Evolutionary conservation across 2,329 filamentous ascomycete genomes (phyloP).

Genomic region (Chaetomiaceae sp.): DNA sequence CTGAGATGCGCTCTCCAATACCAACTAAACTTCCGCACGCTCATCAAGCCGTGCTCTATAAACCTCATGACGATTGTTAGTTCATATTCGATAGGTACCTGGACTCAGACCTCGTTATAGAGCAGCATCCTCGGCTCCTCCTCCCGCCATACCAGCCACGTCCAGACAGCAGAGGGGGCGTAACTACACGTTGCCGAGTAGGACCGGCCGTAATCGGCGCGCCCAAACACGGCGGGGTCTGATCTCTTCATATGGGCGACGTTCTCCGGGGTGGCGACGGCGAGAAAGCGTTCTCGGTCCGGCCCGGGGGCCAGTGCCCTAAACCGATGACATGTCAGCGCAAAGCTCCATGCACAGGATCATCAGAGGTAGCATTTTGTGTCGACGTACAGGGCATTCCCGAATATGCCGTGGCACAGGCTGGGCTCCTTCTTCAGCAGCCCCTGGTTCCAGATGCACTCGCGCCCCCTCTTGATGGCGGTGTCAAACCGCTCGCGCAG

Average conservation of each 20-base stretch:
- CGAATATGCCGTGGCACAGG: constrained; percentile 55
- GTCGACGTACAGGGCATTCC: constrained; percentile 50
- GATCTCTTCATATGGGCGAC: constrained; percentile 37
- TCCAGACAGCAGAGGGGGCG: constrained; percentile 26
- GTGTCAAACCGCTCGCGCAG: constrained; percentile 45
- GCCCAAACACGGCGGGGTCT: constrained; percentile 22
- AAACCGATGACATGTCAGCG: too few relatives aligned
- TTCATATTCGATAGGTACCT: too few relatives aligned
- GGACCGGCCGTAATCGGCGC: constrained; percentile 27
- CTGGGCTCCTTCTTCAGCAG: constrained; percentile 57
- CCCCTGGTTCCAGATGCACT: constrained; percentile 48
- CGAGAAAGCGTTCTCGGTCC: constrained; percentile 47
- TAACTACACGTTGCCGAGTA: constrained; percentile 28
- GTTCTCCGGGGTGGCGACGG: constrained; percentile 50
- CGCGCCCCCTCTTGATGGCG: constrained; percentile 43
- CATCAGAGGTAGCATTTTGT: too few relatives aligned
- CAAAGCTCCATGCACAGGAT: too few relatives aligned
- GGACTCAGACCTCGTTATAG: constrained; percentile 28
- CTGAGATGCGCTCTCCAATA: too few relatives aligned
- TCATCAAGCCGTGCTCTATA: too few relatives aligned
- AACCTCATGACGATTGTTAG: too few relatives aligned
- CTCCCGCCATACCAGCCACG: constrained; percentile 24
- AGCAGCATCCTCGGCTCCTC: constrained; percentile 22
- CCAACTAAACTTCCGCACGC: too few relatives aligned
- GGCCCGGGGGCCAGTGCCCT: constrained; percentile 19